A percentile compares a stretch with the other conserved stretches of the same genome.
These are phyloP conservation scores for Trichoderma polysporum DNA, from an alignment of 2,329 filamentous ascomycete genomes.

Conservation along the genomic window DNA sequence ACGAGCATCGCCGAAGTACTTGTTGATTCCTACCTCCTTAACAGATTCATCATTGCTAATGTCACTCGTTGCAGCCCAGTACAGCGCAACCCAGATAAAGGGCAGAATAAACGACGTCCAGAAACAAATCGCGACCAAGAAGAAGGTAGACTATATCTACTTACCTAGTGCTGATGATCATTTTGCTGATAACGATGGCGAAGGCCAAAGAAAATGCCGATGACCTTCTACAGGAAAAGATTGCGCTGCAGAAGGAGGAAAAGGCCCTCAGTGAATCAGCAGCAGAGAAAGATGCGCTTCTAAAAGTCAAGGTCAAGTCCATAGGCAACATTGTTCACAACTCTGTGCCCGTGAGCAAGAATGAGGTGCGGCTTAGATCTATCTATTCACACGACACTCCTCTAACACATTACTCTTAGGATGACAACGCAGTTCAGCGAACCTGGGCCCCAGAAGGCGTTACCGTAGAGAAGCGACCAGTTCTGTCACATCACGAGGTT, in stretches of 20 bases:
- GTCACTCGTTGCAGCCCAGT: conserved; percentile 52
- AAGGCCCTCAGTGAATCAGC: conserved; percentile 75
- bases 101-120: conserved; percentile 84
- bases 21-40: neutral
- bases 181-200: neutral
- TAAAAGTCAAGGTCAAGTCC: conserved; percentile 76
- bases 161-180: neutral
- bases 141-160: conserved; percentile 60
- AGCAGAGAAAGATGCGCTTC: conserved; percentile 68
- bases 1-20: conserved; percentile 76
- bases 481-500: conserved; percentile 93
- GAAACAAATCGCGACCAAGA: conserved; percentile 87
- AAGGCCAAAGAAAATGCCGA: conserved; percentile 83
- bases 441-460: conserved; percentile 79
- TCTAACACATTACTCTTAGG: conserved; percentile 41
- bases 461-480: conserved; percentile 69
- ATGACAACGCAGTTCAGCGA: conserved; percentile 75
- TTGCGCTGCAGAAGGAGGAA: conserved; percentile 75
- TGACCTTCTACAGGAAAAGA: conserved; percentile 76
- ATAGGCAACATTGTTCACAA: conserved; percentile 77
- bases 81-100: conserved; percentile 75
- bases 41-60: neutral
- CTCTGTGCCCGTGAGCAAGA: conserved; percentile 77
- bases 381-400: neutral
- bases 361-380: conserved; percentile 56